phyloP scores from a whole-genome alignment of 2,329 filamentous ascomycete species.

The Trichoderma polysporum region DNA sequence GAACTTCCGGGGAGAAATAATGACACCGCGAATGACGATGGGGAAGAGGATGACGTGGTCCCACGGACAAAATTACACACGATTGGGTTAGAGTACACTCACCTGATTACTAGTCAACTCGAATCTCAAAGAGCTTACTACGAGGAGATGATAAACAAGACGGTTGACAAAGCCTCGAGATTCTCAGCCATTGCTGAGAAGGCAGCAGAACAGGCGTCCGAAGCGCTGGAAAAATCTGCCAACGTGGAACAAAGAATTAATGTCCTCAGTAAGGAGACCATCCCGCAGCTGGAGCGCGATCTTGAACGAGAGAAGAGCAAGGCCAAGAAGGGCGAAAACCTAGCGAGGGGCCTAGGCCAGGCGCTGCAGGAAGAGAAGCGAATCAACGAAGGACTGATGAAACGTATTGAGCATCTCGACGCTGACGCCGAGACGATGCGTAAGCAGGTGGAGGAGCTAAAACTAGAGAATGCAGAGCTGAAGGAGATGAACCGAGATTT shows the following conservation, averaged over 20 bases:
- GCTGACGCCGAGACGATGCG: constrained; percentile 59
- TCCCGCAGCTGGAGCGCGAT: constrained; percentile 71
- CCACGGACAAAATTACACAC: constrained; percentile 68
- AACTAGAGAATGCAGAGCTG: constrained; percentile 67
- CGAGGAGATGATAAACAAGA: constrained; percentile 85
- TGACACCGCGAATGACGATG: constrained; percentile 25
- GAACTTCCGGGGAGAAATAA: constrained; percentile 68
- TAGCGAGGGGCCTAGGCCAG: constrained; percentile 73
- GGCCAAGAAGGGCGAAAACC: constrained; percentile 68
- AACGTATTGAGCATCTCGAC: constrained; percentile 74
- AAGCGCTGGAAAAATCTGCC: constrained; percentile 50
- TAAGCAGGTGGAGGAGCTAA: constrained; percentile 56
- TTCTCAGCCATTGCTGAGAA: constrained; percentile 67
- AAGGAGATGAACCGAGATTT: constrained; percentile 85
- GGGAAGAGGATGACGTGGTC: constrained; percentile 62
- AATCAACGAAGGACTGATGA: constrained; percentile 76
- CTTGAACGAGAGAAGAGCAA: constrained; percentile 66
- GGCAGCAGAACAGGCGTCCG: constrained; percentile 52
- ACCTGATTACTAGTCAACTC: constrained; percentile 87
- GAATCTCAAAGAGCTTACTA: constrained; percentile 93
- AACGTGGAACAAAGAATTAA: constrained; percentile 49
- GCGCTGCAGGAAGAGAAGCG: constrained; percentile 84
- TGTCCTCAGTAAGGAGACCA: constrained; percentile 52
- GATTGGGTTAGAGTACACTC: constrained; percentile 91
- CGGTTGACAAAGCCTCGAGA: constrained; percentile 81